Conservation (phyloP, 345 rosid genomes). For the Bruguiera sexangula region DNA sequence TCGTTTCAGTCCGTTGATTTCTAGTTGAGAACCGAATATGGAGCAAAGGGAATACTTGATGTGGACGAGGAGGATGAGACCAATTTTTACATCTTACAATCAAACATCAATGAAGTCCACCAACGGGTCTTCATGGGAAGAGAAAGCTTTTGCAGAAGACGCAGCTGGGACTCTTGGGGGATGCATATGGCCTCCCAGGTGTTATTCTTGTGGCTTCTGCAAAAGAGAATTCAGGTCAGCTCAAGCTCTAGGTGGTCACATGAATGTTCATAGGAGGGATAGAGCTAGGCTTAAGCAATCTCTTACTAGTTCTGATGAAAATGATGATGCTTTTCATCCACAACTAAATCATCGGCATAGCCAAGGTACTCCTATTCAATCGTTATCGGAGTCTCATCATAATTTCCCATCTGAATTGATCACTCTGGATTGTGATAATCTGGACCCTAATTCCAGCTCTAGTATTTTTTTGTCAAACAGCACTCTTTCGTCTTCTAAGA, state of each 20-base stretch:
- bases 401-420: conserved; percentile 10
- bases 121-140: conserved; percentile 58
- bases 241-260: conserved; percentile 94
- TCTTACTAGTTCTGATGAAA: conserved; percentile 8
- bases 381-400: conserved; percentile 3
- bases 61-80: conserved; percentile 34
- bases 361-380: not conserved
- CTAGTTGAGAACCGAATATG: conserved; percentile 13
- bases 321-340: conserved; percentile 4
- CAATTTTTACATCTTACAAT: conserved; percentile 15
- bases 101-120: conserved; percentile 17
- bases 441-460: conserved; percentile 17
- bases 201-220: conserved; percentile 80
- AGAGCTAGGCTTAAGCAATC: conserved; percentile 77
- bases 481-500: conserved; percentile 30
- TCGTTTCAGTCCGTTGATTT: not conserved
- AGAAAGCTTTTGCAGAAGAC: conserved; percentile 82
- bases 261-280: conserved; percentile 93
- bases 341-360: conserved; percentile 8
- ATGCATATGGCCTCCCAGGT: conserved; percentile 90
- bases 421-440: conserved; percentile 11
- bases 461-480: not conserved
- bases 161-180: conserved; percentile 47
- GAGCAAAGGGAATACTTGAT: conserved; percentile 42
- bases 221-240: conserved; percentile 81